Evolutionary conservation across 83 land plant species (phyloP).

Genomic region (Larix sibirica): DNA sequence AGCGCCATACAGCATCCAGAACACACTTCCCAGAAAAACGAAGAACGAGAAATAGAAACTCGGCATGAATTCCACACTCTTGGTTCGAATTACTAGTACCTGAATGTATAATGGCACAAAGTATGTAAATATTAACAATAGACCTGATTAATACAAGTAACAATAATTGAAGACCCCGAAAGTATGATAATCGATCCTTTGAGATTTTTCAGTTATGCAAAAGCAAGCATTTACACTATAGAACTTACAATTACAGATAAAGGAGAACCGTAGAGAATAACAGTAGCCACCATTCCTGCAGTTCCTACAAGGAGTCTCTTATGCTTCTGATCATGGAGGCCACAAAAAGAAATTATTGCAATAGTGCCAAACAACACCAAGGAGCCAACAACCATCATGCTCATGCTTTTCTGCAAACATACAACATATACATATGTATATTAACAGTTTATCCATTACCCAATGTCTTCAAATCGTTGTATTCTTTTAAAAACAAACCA

Average conservation of each 20-base stretch:
- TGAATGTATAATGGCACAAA: not conserved
- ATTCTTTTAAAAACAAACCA: not conserved
- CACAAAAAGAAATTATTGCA: not conserved
- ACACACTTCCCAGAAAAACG: not conserved
- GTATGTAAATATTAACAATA: too few species aligned
- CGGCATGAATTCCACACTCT: not conserved
- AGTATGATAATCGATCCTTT: too few species aligned
- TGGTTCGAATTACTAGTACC: not conserved
- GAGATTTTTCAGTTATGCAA: too few species aligned
- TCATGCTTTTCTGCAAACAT: not conserved
- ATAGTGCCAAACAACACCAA: not conserved
- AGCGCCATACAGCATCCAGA: not conserved
- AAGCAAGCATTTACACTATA: too few species aligned
- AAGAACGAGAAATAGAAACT: not conserved
- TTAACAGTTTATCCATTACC: too few species aligned
- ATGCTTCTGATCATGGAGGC: not conserved
- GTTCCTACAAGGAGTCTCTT: not conserved
- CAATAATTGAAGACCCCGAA: too few species aligned
- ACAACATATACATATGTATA: too few species aligned
- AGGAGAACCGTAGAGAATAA: slow-evolving; percentile 10
- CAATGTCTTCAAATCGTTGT: too few species aligned
- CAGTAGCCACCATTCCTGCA: slow-evolving; percentile 8
- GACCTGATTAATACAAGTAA: too few species aligned
- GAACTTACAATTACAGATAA: slow-evolving; percentile 3
- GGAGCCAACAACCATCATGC: not conserved